These are phyloP conservation scores for Oryza officinalis DNA, from an alignment of 176 grass and related monocot species.

Conservation along the genomic window DNA sequence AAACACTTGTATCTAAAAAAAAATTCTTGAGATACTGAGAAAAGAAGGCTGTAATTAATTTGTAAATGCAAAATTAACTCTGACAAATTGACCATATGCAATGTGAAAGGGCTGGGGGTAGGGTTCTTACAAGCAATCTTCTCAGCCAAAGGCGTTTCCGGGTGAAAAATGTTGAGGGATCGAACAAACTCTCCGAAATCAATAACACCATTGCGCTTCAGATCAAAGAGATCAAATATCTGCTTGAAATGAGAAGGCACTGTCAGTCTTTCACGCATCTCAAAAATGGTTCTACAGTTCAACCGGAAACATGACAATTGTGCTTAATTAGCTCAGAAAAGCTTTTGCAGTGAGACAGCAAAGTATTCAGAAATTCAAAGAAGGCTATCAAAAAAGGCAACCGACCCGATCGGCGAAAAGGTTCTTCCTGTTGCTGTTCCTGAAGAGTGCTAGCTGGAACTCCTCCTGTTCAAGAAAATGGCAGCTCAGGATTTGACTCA, in stretches of 20 bases:
- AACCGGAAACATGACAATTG: not conserved
- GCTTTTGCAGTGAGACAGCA: not conserved
- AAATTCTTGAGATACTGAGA: not conserved
- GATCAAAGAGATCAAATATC: slow-evolving; percentile 95
- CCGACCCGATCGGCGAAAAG: slow-evolving; percentile 77
- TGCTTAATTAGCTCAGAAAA: not conserved
- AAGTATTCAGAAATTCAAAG: not conserved
- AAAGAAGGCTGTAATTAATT: not conserved
- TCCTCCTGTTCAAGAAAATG: slow-evolving; percentile 59
- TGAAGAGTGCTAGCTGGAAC: slow-evolving; percentile 81
- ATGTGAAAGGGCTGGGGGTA: not conserved
- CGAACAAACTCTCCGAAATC: slow-evolving; percentile 85
- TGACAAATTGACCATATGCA: not conserved
- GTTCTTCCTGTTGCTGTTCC: slow-evolving; percentile 65
- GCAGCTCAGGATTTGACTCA: not conserved
- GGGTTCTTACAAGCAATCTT: slow-evolving; percentile 77
- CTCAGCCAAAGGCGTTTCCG: slow-evolving; percentile 54
- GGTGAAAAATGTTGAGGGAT: slow-evolving; percentile 83
- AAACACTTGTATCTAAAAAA: not conserved
- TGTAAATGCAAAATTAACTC: not conserved
- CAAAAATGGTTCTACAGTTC: not conserved
- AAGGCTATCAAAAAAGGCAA: not conserved
- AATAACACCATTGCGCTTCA: slow-evolving; percentile 71
- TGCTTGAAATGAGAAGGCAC: slow-evolving; percentile 29
- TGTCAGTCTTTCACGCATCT: not conserved